Conservation (phyloP, 1,284 basidiomycete species). For the Sphaerobolus stellatus region DNA sequence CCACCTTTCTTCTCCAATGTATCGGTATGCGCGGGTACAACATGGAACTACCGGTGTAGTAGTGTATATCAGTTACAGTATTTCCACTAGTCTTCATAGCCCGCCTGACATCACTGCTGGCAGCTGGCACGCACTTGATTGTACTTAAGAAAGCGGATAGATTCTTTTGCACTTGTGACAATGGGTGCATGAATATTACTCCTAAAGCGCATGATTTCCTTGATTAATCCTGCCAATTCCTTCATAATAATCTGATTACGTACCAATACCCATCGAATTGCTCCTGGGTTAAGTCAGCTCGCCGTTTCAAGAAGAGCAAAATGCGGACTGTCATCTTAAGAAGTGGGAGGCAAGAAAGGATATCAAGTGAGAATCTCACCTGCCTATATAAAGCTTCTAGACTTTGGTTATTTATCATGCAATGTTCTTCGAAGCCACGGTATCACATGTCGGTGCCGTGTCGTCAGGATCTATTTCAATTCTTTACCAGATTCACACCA, state of each 20-base stretch:
- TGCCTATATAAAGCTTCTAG: too few species aligned
- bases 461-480: too few species aligned
- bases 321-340: conserved; percentile 1
- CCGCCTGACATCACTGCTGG: too few species aligned
- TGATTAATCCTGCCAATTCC: background rate
- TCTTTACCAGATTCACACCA: too few species aligned
- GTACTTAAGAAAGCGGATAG: background rate
- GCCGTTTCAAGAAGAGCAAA: background rate
- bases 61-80: background rate
- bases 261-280: background rate
- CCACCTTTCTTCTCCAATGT: background rate
- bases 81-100: background rate
- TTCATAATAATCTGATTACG: too few species aligned
- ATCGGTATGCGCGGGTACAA: background rate
- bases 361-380: too few species aligned
- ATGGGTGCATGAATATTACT: background rate
- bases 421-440: too few species aligned
- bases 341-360: too few species aligned
- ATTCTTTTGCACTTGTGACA: background rate
- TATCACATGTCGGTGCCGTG: too few species aligned
- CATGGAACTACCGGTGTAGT: conserved; percentile 2
- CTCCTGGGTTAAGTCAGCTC: background rate
- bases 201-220: background rate
- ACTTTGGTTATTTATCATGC: too few species aligned
- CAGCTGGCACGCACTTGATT: background rate